Evolutionary conservation across 1,284 basidiomycete species (phyloP), one percentile per base, ranked within the genome.

Genomic region (Singerocomus rubriflavus): DNA sequence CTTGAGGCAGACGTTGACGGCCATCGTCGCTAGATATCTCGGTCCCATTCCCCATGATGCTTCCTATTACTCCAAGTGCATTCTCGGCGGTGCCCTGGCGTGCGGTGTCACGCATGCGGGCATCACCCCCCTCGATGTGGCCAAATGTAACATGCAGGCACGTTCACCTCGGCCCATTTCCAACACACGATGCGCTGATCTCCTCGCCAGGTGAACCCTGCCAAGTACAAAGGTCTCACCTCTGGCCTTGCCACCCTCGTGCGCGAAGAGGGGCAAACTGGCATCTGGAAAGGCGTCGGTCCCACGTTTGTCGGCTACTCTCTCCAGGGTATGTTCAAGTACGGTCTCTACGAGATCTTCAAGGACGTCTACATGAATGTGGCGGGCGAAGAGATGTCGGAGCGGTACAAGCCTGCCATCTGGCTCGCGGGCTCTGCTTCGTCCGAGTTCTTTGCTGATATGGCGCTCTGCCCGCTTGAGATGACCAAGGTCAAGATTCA

Each of bases 101-200:
- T 98, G 94, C 67, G 92, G 93, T 75, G 51, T 93, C 71, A 98
- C 94, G 61, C 95, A 98, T 73, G 94, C 94, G 55, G 91, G 87
- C 63, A 85, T 95, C 65, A 95, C 93, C 33, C 93, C 93, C 52
- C 84, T 96, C 64, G 93, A 96, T 78, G 93, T 96, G 63, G 89
- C 91, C 64, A 98, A 98, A 81, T 97, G 93, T 73, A 93, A 95
- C 78, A 98, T 98, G 86, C 94, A 98, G 86, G 92, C 91, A 44
- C 63, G 86, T 21, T 44, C 44, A 31, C n/a, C n/a, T n/a, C n/a
- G n/a, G n/a, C n/a, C n/a, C 26, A 11, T 35, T 14, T 21, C 10
- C 14, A n/a, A n/a, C n/a, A n/a, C n/a, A n/a, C n/a, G n/a, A n/a
- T n/a, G n/a, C n/a, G n/a, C n/a, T n/a, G n/a, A n/a, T n/a, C n/a